phyloP scores from a whole-genome alignment of 2,329 filamentous ascomycete species.

The Parastagonospora avenae region DNA sequence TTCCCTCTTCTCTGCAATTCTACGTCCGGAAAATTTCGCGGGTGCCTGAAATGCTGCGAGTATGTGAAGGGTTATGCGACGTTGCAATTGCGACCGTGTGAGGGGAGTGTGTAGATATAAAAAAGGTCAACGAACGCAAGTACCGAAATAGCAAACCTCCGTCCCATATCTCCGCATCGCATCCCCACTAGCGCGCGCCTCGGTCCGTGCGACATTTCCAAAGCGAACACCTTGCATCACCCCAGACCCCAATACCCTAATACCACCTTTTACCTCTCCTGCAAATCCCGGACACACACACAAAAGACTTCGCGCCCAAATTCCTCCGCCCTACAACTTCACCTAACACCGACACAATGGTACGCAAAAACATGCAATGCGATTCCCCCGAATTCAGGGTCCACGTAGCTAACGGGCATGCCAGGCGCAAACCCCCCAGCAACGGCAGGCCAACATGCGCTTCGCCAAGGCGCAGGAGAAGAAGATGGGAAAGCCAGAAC shows the following conservation, averaged over 20 bases:
- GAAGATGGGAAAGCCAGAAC: constrained; percentile 71
- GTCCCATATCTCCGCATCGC: constrained; percentile 21
- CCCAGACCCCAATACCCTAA: not conserved
- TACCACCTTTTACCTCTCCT: constrained; percentile 1
- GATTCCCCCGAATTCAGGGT: not conserved
- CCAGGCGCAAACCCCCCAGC: constrained; percentile 82
- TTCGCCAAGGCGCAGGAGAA: constrained; percentile 75
- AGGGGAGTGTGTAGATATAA: constrained; percentile 13
- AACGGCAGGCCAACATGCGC: constrained; percentile 79
- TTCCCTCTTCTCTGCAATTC: not conserved
- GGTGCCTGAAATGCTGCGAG: not conserved
- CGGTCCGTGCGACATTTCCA: constrained; percentile 25
- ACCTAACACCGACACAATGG: too few species aligned
- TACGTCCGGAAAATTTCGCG: not conserved
- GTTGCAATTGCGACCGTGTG: constrained; percentile 4
- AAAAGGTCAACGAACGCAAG: not conserved
- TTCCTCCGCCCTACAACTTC: not conserved
- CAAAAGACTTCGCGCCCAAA: not conserved
- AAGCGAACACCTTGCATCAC: constrained; percentile 44
- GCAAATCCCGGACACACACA: not conserved
- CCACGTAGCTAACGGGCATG: not conserved
- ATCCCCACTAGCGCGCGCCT: constrained; percentile 3
- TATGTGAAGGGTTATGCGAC: not conserved
- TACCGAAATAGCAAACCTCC: constrained; percentile 28
- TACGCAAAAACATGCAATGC: constrained; percentile 10